Evolutionary conservation across 1,284 basidiomycete genomes (phyloP).

Genomic region (Austroboletus niveus): DNA sequence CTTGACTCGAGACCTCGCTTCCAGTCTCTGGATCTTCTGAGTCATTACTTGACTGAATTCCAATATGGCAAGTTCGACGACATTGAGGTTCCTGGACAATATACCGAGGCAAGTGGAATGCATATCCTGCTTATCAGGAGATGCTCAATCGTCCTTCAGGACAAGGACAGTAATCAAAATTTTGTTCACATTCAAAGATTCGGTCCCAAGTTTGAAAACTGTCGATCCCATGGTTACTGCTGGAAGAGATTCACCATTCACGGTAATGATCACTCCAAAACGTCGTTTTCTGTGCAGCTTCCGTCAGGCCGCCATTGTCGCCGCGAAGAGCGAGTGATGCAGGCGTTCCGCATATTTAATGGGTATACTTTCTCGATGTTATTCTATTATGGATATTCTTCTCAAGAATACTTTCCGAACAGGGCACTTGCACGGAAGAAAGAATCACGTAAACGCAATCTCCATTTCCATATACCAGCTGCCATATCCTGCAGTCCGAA

Average conservation of each 20-base stretch:
- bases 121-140: neutral
- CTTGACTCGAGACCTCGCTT: slow-evolving; percentile 82
- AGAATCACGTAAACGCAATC: slow-evolving; percentile 90
- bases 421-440: slow-evolving; percentile 87
- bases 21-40: slow-evolving; percentile 87
- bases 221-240: slow-evolving; percentile 80
- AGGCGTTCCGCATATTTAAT: slow-evolving; percentile 92
- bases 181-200: slow-evolving; percentile 94
- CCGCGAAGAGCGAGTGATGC: slow-evolving; percentile 91
- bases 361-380: slow-evolving; percentile 48
- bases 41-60: slow-evolving; percentile 96
- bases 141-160: slow-evolving; percentile 43
- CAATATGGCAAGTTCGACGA: slow-evolving; percentile 98
- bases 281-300: slow-evolving; percentile 90
- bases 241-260: slow-evolving; percentile 91
- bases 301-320: slow-evolving; percentile 87
- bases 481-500: slow-evolving; percentile 84
- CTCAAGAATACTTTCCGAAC: slow-evolving; percentile 12
- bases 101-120: slow-evolving; percentile 72
- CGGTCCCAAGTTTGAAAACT: slow-evolving; percentile 87
- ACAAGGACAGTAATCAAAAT: slow-evolving; percentile 92
- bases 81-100: slow-evolving; percentile 98
- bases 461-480: slow-evolving; percentile 89
- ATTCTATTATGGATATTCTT: neutral
- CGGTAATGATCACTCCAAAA: slow-evolving; percentile 88